Evolutionary conservation across 305 asterid species (phyloP).

Genomic region (Solanum hybrid): DNA sequence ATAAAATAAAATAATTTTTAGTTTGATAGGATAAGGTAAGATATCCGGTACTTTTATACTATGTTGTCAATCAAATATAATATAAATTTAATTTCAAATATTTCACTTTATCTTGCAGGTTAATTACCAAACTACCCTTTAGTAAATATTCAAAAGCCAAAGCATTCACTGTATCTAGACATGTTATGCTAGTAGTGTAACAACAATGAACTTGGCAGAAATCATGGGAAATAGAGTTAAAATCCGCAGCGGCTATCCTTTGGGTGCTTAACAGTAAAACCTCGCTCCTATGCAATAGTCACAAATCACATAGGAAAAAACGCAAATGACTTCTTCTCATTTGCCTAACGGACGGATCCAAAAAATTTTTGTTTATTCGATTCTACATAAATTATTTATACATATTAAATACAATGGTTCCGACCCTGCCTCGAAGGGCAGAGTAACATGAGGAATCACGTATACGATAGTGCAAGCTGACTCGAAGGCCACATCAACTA

Average conservation of each 20-base stretch:
- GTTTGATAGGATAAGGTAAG: not conserved
- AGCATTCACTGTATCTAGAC: not conserved
- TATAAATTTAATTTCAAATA: not conserved
- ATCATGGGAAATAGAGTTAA: not conserved
- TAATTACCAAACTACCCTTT: not conserved
- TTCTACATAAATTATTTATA: not conserved
- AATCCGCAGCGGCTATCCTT: fast-evolving
- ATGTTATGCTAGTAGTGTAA: not conserved
- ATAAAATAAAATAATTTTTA: no score
- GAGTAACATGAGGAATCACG: not conserved
- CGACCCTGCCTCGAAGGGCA: not conserved
- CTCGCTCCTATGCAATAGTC: not conserved
- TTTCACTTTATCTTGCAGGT: not conserved
- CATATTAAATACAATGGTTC: not conserved
- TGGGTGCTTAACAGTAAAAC: not conserved
- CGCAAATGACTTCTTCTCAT: not conserved
- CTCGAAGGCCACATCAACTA: not conserved
- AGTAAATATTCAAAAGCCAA: not conserved
- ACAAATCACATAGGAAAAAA: not conserved
- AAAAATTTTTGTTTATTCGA: not conserved
- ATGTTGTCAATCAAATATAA: not conserved
- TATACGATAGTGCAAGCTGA: not conserved
- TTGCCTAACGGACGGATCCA: no score
- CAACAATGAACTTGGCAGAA: not conserved
- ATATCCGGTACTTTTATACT: no score